Evolutionary conservation across 78 protist genomes (phyloP).

Genomic region (Fonticula alba): DNA sequence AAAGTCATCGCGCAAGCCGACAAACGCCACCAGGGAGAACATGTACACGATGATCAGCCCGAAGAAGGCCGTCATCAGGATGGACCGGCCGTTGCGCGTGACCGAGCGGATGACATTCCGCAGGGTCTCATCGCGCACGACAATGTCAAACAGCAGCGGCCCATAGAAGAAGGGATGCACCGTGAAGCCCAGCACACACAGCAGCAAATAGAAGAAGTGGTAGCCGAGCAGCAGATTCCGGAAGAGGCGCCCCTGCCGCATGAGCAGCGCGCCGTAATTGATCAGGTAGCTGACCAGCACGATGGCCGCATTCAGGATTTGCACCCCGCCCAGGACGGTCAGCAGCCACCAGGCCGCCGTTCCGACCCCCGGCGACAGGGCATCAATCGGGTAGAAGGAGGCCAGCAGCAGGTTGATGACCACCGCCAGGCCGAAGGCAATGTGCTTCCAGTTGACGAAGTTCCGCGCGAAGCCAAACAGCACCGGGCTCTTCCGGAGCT

Average conservation of each 20-base stretch:
- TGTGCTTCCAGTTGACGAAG: neutral
- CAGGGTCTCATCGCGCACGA: constrained; percentile 22
- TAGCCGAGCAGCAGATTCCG: neutral
- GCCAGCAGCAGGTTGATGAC: constrained; percentile 4
- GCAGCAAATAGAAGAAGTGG: neutral
- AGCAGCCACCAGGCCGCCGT: too few species aligned
- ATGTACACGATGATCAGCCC: constrained; percentile 20
- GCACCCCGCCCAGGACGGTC: neutral
- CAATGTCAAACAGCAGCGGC: constrained; percentile 18
- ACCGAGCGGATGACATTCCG: constrained; percentile 20
- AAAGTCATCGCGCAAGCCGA: constrained; percentile 9
- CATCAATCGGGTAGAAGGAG: neutral
- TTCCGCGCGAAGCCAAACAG: constrained; percentile 1
- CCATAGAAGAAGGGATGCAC: neutral
- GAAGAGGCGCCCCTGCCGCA: neutral
- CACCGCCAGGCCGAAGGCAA: neutral
- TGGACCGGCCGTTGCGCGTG: constrained; percentile 21
- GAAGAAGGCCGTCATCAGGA: constrained; percentile 20
- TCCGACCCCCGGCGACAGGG: neutral
- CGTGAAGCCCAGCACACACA: neutral
- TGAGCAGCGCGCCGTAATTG: constrained; percentile 1
- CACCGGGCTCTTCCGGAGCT: neutral
- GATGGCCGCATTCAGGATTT: neutral
- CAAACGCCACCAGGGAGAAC: constrained; percentile 15
- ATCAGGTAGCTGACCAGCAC: neutral